phyloP scores from a whole-genome alignment of 129 eudicot species.

The Chrysanthemum seticuspe region DNA sequence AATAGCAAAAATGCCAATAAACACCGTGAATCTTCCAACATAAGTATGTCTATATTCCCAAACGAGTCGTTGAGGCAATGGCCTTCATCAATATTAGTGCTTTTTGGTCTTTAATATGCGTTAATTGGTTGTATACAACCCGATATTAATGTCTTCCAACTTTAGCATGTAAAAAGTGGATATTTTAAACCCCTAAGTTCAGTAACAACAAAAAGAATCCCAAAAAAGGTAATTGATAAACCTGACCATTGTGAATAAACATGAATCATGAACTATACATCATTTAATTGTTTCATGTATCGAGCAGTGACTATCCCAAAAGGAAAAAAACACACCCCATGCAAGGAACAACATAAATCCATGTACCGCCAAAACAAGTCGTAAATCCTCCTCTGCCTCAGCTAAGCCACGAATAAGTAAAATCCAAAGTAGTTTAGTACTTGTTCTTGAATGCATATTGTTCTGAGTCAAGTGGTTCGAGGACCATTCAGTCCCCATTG shows the following conservation, averaged over 20 bases:
- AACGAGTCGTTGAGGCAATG: slow-evolving; percentile 41
- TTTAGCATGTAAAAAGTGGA: slow-evolving; percentile 70
- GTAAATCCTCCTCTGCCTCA: slow-evolving; percentile 80
- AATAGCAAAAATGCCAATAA: slow-evolving; percentile 68
- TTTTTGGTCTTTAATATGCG: slow-evolving; percentile 80
- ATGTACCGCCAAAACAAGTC: slow-evolving; percentile 85
- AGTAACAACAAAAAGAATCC: slow-evolving; percentile 88
- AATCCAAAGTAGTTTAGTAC: slow-evolving; percentile 69
- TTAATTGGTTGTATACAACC: slow-evolving; percentile 72
- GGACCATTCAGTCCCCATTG: slow-evolving; percentile 90
- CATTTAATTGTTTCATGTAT: slow-evolving; percentile 68
- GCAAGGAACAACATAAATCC: slow-evolving; percentile 98
- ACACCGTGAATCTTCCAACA: slow-evolving; percentile 59
- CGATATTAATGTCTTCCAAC: slow-evolving; percentile 68
- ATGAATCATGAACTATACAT: slow-evolving; percentile 83
- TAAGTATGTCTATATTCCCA: slow-evolving; percentile 84
- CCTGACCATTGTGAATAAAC: slow-evolving; percentile 89
- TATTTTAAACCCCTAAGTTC: slow-evolving; percentile 70
- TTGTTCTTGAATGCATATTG: slow-evolving; percentile 79
- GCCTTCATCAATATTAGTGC: slow-evolving; percentile 50
- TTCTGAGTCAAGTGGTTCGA: slow-evolving; percentile 52
- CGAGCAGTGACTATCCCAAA: slow-evolving; percentile 82
- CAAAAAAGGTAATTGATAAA: slow-evolving; percentile 68
- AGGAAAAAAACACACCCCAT: slow-evolving; percentile 84
- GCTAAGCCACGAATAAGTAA: slow-evolving; percentile 75